Evolutionary conservation across 2,329 filamentous ascomycete species (phyloP), one percentile per base, ranked within the genome.

Genomic region (Colletotrichum sp.): DNA sequence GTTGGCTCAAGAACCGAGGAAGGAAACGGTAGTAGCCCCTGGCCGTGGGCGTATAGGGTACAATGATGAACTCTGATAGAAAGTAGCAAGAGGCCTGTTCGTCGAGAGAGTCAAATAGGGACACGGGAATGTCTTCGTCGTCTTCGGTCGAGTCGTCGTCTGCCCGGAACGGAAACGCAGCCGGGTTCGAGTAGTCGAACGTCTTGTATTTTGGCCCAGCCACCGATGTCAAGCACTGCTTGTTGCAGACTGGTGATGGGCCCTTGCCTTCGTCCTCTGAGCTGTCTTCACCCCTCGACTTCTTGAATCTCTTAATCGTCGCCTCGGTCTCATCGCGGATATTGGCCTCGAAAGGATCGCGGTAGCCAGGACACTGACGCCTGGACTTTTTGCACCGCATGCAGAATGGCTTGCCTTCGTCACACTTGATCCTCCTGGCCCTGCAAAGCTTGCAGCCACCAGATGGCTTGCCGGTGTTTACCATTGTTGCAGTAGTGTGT

Each of bases 401-500:
- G 69, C 79, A 80, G 34, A 76, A 78, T 5, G 79, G 79, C 69
- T 78, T 80, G 52, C 68, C 78, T 68, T 80, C 79, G 24, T 80
- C 79, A 52, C 79, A 80, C 63, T 80, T 80, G 60, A 80, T 80
- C 26, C 79, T 75, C 34, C 79, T 71, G 22, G 75, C 70, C 24
- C 78, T 77, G 68, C 79, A 80, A 34, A 80, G 68, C 65, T 80
- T 80, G 75, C 79, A 80, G 34, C 79, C 79, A 24, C 77, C 75
- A 55, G 79, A 80, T 36, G 79, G 79, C 60, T 80, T 80, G 59
- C 79, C 79, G 8, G 79, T 80, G 71, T 80, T 80, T 24, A 80
- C 79, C 79, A 80, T 80, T 59, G 4, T 73, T 62, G 44, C 22
- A 18, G 22, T 28, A 30, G 30, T 34, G 13, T 22, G 18, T 4